Evolutionary conservation across 768 basidiomycete genomes (phyloP).

Genomic region (Russula griseocarnosa): DNA sequence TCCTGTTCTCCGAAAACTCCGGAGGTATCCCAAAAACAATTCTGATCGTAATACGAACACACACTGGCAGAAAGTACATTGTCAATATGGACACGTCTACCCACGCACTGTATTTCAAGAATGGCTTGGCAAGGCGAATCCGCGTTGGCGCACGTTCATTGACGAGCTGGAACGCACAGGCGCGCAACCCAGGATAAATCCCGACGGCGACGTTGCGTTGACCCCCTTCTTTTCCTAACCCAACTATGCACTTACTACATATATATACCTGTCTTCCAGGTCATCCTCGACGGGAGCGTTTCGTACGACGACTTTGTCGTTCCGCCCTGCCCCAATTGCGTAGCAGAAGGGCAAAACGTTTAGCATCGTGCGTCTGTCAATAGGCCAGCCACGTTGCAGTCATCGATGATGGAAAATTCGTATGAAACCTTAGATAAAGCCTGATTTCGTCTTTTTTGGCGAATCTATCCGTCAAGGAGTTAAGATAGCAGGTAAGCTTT

Average conservation of each 20-base stretch:
- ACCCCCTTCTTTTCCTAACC: background rate
- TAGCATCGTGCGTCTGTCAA: constrained; percentile 46
- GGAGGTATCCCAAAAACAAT: background rate
- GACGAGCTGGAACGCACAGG: constrained; percentile 60
- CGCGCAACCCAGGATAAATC: constrained; percentile 71
- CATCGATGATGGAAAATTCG: background rate
- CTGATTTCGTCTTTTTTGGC: constrained; percentile 84
- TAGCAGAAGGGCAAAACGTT: constrained; percentile 53
- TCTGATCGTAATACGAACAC: constrained; percentile 7
- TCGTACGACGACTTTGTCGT: constrained; percentile 75
- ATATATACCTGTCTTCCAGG: constrained; percentile 40
- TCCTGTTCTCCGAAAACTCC: background rate
- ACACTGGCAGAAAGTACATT: constrained; percentile 73
- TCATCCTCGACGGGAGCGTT: constrained; percentile 70
- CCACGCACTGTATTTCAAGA: constrained; percentile 69
- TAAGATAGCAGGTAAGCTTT: constrained; percentile 59
- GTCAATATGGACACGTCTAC: constrained; percentile 65
- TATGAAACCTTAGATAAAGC: constrained; percentile 54
- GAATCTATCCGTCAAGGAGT: constrained; percentile 71
- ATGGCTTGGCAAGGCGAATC: constrained; percentile 67
- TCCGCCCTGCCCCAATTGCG: constrained; percentile 71
- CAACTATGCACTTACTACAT: background rate
- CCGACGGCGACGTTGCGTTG: constrained; percentile 80
- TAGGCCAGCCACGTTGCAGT: background rate
- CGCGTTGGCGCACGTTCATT: constrained; percentile 67